Base-by-base conservation (phyloP, 306 rosid genomes). In the Oemleria cerasiformis region DNA sequence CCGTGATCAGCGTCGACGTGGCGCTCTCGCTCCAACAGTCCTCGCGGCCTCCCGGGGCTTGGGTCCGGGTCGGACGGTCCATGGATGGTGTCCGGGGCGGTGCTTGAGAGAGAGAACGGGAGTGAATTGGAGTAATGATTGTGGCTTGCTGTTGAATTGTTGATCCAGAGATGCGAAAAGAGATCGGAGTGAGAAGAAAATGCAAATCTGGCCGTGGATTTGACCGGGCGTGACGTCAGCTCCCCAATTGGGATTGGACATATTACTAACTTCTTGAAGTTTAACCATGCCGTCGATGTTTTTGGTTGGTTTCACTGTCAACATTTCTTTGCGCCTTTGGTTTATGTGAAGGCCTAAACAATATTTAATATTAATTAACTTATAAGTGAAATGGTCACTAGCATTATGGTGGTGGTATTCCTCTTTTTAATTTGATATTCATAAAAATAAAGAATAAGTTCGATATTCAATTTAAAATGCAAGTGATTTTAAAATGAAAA, bases 1-100 rank as follows among this genome's bases (percentile, higher is more conserved):
- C 81, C 19, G 76, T 76, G 72, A 80, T 82, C 21, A 85, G 77
- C 0, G 68, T 51, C 65, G 59, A 70, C 10, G 89, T 85, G 9
- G 86, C 86, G 13, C 71, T 81, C 16, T 82, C 86, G 60, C 81
- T 85, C 89, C 89, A 85, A 59, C 81, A 77, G 48, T 85, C 86
- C 16, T 82, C 83, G 13, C 88, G 83, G 57, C 82, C 84, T 0
- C 75, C 84, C 9, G 61, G 38, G 42, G 67, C 63, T 66, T 74
- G 75, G 66, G 71, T 20, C 39, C 77, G 71, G 75, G 68, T 19
- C 54, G 41, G 68, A 30, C 74, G 71, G n/a, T 68, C 73, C 84
- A 79, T 83, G 57, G 41, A 45, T 6, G 16, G 11, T 9, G 17
- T 3, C 21, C 63, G 76, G 69, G 41, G 62, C 66, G 60, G 47